Conservation (phyloP, 116 monocot genomes). For the Dioscorea cayenensis region DNA sequence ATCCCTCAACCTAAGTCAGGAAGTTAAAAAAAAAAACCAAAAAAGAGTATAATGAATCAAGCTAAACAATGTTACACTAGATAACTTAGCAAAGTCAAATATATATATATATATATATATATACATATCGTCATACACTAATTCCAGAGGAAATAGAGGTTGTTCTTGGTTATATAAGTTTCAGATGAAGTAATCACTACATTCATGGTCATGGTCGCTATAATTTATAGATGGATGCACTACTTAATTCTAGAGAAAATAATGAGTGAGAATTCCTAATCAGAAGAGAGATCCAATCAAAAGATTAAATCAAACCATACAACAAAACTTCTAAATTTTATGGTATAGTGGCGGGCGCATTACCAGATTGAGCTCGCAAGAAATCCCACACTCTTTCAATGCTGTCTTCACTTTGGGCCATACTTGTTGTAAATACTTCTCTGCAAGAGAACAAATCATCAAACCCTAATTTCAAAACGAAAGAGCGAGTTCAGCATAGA, state of each 20-base stretch:
- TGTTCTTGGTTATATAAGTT: too few relatives aligned
- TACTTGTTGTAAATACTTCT: conserved; percentile 87
- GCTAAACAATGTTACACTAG: background rate
- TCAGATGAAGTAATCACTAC: background rate
- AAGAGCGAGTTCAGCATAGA: background rate
- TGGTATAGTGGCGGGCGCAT: background rate
- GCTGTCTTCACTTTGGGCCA: conserved; percentile 83
- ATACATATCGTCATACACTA: too few relatives aligned
- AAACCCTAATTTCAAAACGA: background rate
- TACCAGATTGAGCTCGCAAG: conserved; percentile 93
- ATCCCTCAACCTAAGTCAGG: conserved; percentile 65
- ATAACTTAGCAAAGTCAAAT: too few relatives aligned
- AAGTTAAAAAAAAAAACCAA: too few relatives aligned
- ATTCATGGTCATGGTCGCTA: background rate
- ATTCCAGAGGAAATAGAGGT: too few relatives aligned
- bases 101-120: too few relatives aligned
- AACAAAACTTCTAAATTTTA: too few relatives aligned
- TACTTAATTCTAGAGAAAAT: background rate
- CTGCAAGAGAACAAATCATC: conserved; percentile 23
- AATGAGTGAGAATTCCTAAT: background rate
- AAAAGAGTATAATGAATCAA: conserved; percentile 3
- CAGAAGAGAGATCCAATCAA: background rate
- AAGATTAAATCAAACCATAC: background rate
- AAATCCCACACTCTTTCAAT: conserved; percentile 63
- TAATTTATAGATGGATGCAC: background rate